phyloP scores from a whole-genome alignment of 1,139 yeast species.

The Casaregolazyma suthepensis region DNA sequence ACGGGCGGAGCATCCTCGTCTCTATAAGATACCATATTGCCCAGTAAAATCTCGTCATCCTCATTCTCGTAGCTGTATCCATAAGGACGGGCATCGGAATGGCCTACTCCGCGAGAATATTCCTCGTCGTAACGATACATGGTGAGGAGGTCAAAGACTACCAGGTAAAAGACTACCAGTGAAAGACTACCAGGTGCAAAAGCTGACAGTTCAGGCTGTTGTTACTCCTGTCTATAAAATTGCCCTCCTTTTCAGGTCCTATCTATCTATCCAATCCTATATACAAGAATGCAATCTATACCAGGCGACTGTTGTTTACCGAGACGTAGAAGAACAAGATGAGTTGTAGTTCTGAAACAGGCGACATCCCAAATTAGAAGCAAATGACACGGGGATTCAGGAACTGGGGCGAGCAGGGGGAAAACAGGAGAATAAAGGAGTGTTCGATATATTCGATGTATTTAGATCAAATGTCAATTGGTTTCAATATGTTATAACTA shows the following conservation, averaged over 20 bases:
- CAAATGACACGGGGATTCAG: not conserved
- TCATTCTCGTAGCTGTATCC: conserved; percentile 8
- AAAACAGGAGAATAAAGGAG: not conserved
- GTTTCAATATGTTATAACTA: too few species aligned
- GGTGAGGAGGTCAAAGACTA: not conserved
- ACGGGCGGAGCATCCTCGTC: conserved; percentile 6
- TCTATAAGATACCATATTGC: not conserved
- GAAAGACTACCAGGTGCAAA: too few species aligned
- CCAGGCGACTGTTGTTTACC: not conserved
- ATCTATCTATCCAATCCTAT: not conserved
- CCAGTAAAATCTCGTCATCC: conserved; percentile 6
- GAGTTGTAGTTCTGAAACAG: not conserved
- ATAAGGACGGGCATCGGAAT: not conserved
- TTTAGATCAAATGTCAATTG: too few species aligned
- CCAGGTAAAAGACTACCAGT: too few species aligned
- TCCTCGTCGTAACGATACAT: conserved; percentile 5
- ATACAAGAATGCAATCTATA: not conserved
- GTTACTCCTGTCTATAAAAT: not conserved
- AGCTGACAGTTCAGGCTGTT: not conserved
- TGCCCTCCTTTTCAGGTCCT: not conserved
- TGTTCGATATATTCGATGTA: too few species aligned
- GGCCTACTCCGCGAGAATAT: conserved; percentile 7
- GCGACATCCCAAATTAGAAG: not conserved
- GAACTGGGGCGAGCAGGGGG: not conserved
- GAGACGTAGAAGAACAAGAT: not conserved